Base-by-base conservation (phyloP, 345 rosid genomes). In the Salix brachista region DNA sequence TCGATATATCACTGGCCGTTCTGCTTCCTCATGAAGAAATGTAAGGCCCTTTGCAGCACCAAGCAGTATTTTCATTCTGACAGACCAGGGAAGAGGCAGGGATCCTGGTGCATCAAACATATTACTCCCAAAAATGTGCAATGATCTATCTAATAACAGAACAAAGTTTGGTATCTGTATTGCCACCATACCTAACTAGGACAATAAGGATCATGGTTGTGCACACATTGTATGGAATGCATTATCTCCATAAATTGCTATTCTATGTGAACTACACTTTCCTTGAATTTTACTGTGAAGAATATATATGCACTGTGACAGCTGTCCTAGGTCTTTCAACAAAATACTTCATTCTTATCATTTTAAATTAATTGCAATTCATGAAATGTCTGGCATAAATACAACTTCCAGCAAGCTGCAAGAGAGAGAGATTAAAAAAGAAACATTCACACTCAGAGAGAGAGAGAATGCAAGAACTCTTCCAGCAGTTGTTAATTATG, bases 11-110 rank as follows among this genome's bases (percentile, higher is more conserved):
- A 86, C 86, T 42, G 89, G 89, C 41, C 76, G 76, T 75, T 84
- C 82, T 65, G 82, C 86, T 78, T 85, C 87, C 75, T 83, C 88
- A 7, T 87, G 89, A 77, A 87, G 86, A 81, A 81, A 87, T 26
- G 86, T 82, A 52, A 84, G 87, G 48, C 89, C 89, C 77, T 80
- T 81, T 0, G 87, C 89, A 58, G 87, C 89, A 73, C 80, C 86
- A 32, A 76, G 81, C 26, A 83, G 81, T 46, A 84, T 74, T 78
- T 86, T 86, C 81, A 84, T 82, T 69, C 87, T 72, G 68, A 70
- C 64, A 41, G 86, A 52, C 89, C 89, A 84, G 8, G 86, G 79
- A 62, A 87, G 85, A 50, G 89, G 89, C 68, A 83, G 30, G 42
- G 84, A 79, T 76, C 88, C 87, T 86, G 81, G 37, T n/a, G 18